phyloP scores from a whole-genome alignment of 768 basidiomycete species.

The Agrocybe chaxingu region DNA sequence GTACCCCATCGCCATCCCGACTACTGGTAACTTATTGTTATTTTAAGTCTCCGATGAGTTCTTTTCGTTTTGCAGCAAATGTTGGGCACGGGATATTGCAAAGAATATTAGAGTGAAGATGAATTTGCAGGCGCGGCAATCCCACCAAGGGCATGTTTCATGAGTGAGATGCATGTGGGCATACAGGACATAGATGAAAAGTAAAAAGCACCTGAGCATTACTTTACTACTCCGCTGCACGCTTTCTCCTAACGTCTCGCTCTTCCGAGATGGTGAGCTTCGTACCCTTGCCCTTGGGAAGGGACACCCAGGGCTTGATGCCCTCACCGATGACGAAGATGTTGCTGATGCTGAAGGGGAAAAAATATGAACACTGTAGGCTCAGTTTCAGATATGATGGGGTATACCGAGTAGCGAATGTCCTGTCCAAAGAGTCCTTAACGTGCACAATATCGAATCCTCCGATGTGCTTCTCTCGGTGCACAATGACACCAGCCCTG shows the following conservation, averaged over 20 bases:
- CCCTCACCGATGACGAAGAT: conserved; percentile 98
- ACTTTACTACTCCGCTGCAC: conserved; percentile 62
- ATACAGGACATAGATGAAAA: conserved; percentile 38
- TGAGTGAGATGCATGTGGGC: conserved; percentile 30
- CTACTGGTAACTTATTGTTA: conserved; percentile 38
- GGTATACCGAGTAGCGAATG: conserved; percentile 93
- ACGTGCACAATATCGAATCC: conserved; percentile 99
- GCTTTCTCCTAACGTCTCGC: conserved; percentile 88
- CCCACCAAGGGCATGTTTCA: conserved; percentile 19
- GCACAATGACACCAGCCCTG: conserved; percentile 91
- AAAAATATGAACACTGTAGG: neutral
- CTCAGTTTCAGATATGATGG: neutral
- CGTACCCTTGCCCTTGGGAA: conserved; percentile 96
- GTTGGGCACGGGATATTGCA: no score
- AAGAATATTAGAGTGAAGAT: no score
- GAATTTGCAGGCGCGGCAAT: neutral
- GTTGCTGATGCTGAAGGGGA: conserved; percentile 73
- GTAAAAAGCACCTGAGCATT: conserved; percentile 17
- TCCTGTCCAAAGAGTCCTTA: conserved; percentile 91
- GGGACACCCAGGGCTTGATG: conserved; percentile 91
- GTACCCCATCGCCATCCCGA: conserved; percentile 42
- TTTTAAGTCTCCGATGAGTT: no score
- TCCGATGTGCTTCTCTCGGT: conserved; percentile 96
- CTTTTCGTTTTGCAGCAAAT: no score
- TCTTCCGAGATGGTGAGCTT: conserved; percentile 98